Percentiles rank a stretch among this genome's conserved stretches.
Evolutionary conservation across 2,329 filamentous ascomycete species (phyloP).

Genomic region (Bipolaris sorokiniana): DNA sequence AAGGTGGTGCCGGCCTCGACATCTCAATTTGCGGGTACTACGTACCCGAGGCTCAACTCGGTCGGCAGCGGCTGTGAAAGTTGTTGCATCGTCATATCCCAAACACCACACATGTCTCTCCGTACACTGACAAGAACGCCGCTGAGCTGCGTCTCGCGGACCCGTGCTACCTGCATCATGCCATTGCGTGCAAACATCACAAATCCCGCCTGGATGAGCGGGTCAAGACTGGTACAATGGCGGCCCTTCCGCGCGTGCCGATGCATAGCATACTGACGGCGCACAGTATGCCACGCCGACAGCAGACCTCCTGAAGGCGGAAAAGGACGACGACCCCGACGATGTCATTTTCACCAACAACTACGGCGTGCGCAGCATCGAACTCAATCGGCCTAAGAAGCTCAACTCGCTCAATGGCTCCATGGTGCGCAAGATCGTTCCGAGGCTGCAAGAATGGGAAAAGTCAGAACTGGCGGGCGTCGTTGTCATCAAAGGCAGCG

Average conservation of each 20-base stretch:
- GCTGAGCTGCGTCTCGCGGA: slow-evolving; percentile 49
- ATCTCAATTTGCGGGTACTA: slow-evolving; percentile 17
- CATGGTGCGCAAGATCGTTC: slow-evolving; percentile 94
- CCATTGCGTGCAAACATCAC: slow-evolving; percentile 79
- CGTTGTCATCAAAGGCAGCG: slow-evolving; percentile 88
- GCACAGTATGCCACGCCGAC: slow-evolving; percentile 46
- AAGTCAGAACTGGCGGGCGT: slow-evolving; percentile 95
- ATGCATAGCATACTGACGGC: slow-evolving; percentile 18
- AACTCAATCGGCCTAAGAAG: slow-evolving; percentile 92
- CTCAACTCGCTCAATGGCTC: slow-evolving; percentile 91
- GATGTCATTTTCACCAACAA: slow-evolving; percentile 92
- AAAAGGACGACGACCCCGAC: slow-evolving; percentile 74
- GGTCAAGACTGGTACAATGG: slow-evolving; percentile 57
- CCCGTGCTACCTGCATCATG: slow-evolving; percentile 60
- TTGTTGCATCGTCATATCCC: slow-evolving; percentile 36
- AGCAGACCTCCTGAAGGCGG: slow-evolving; percentile 56
- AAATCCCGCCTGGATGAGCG: slow-evolving; percentile 61
- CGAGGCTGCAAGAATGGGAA: slow-evolving; percentile 88
- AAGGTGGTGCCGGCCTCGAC: background rate
- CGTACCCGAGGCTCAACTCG: slow-evolving; percentile 47
- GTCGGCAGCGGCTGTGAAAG: slow-evolving; percentile 37
- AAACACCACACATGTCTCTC: slow-evolving; percentile 53
- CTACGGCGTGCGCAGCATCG: slow-evolving; percentile 88
- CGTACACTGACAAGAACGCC: slow-evolving; percentile 49
- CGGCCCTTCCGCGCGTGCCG: slow-evolving; percentile 5